Base-by-base conservation (phyloP, 169 alveolate species). In the Cryptosporidium xiaoi region DNA sequence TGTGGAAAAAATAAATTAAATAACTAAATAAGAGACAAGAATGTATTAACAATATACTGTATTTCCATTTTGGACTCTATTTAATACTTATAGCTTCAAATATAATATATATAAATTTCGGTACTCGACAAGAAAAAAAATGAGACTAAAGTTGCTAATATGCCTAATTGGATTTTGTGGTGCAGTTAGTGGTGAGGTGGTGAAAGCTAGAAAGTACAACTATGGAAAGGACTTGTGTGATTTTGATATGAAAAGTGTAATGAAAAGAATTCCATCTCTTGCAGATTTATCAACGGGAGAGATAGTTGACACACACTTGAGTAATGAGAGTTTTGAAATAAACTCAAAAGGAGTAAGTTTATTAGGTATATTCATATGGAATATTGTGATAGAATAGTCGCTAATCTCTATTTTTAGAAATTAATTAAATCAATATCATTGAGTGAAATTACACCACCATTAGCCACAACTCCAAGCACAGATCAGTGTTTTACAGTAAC, bases 181-280 rank as follows among this genome's bases (percentile, higher is more conserved):
- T 40, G 64, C 29, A 4, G 69, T 34, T 20, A 60, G 33, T 18
- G 62, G 55, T 44, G 64, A 44, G 33, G 15, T 77, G 51, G 50
- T 56, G 20, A 16, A 15, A 3, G 55, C 51, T 5, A 60, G 64
- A 48, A 56, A 62, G 36, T 77, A 77, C 29, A 60, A 56, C 40
- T 77, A 77, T 31, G 87, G 87, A 31, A 44, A 77, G 31, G 87
- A 77, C 40, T 62, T 77, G 10, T 77, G 87, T 40, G 87, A 62
- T 15, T 44, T 77, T 40, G 77, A 77, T n/a, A 15, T 77, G 64
- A 60, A 77, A 31, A 77, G 87, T 60, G 87, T 77, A n/a, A 34
- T 77, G 69, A 77, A 77, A 18, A 60, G 71, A 40, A 77, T 77
- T 15, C 87, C 87, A 24, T 40, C 64, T 58, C 27, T 77, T 16